Base-by-base conservation (phyloP, 2,329 filamentous ascomycete genomes). In the Colletotrichum karsti region DNA sequence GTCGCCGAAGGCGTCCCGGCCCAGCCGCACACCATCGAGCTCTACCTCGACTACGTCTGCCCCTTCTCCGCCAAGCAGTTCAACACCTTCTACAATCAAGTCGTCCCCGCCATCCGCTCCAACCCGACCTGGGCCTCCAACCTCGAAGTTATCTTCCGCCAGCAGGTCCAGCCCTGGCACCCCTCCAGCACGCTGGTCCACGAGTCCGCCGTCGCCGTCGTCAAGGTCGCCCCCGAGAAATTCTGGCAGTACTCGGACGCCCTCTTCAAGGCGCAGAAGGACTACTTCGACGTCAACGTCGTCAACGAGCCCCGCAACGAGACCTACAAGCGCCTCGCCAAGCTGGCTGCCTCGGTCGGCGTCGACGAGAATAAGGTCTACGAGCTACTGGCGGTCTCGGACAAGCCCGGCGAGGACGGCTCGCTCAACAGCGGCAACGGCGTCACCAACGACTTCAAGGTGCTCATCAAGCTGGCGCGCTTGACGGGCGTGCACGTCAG, bases 111-210 rank as follows among this genome's bases (percentile, higher is more conserved):
- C 53, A 85, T 97, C 73, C 84, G 86, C 69, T 74, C 84, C 55
- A 90, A 90, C 74, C 90, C 92, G 71, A 73, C 82, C 24, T 85
- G 83, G 77, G 78, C 83, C 13, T 72, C 83, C 67, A 86, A 85
- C 69, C 82, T 97, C 3, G 87, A 92, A 73, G 85, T 97, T 73
- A 88, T 98, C 75, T 93, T 98, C 85, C 92, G 95, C 55, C 95
- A 95, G 78, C 94, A 97, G 78, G 89, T 98, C 75, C 94, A 97
- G 83, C 94, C 94, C 13, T 97, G 95, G 95, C 95, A 98, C 81
- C 95, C 95, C 2, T 94, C 92, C 20, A 94, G 90, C 42, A 94
- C 92, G 7, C 86, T 94, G 10, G 85, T 88, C 63, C 93, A 95
- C 83, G 95, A 98, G 86, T 92, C 94, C 33, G 95, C 85, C 4